These are phyloP conservation scores for Fusarium sp. DNA, from an alignment of 2,329 filamentous ascomycete species.

Conservation along the genomic window DNA sequence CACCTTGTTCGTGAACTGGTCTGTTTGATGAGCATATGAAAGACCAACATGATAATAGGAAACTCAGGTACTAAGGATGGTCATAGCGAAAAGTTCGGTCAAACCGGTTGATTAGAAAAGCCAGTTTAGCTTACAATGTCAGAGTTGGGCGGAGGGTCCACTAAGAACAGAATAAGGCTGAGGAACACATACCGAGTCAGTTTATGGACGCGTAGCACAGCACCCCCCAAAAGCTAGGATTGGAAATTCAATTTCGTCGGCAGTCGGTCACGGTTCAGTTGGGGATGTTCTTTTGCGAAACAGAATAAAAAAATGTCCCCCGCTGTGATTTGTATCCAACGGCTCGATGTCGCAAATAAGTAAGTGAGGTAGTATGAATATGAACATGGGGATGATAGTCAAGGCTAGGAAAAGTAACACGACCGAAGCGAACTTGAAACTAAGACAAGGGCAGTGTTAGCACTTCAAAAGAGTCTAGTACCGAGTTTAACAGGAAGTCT, in stretches of 20 bases:
- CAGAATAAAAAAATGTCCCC: background rate
- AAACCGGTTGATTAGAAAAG: conserved; percentile 26
- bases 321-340: conserved; percentile 1
- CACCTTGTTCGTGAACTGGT: conserved; percentile 23
- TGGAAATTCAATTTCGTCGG: conserved; percentile 13
- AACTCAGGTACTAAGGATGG: background rate
- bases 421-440: conserved; percentile 25
- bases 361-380: conserved; percentile 14
- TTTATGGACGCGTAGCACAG: conserved; percentile 4
- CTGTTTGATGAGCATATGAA: conserved; percentile 5
- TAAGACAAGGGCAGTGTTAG: conserved; percentile 28
- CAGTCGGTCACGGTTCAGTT: background rate
- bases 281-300: background rate
- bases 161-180: conserved; percentile 21
- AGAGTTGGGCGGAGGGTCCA: background rate
- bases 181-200: background rate
- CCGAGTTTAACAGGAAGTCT: conserved; percentile 31
- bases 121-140: conserved; percentile 15
- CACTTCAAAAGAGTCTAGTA: background rate
- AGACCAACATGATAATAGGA: background rate
- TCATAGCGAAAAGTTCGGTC: conserved; percentile 26
- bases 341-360: conserved; percentile 5
- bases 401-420: conserved; percentile 12
- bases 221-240: conserved; percentile 38
- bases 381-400: conserved; percentile 19